Base-by-base conservation (phyloP, 768 basidiomycete genomes). In the Rhodotorula taiwanensis region DNA sequence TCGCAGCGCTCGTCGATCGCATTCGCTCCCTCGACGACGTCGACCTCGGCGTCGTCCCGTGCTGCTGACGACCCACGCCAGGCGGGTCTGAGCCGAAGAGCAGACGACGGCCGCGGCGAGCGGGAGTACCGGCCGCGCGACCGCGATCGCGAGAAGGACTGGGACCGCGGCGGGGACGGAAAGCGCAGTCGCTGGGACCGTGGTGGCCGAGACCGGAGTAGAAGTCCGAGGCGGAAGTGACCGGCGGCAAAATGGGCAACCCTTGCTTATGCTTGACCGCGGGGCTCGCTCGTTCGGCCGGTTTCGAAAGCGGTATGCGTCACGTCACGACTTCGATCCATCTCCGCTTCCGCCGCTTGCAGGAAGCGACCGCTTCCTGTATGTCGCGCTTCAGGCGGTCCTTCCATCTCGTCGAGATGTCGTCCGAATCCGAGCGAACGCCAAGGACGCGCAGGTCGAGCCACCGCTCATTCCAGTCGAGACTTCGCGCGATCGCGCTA, bases 1-100 rank as follows among this genome's bases (percentile, higher is more conserved):
- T 18, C 20, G 20, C 43, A 44, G 71, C 79, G 86, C 18, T 79
- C 76, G 21, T 81, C 82, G 36, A 87, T 90, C 58, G 79, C 81
- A 25, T 89, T 89, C 66, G 79, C 81, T 3, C 73, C 78, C 23
- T 64, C 71, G 2, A 51, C 64, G 18, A 25, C 64, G 18, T 52
- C 59, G 31, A 41, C 48, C 8, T 51, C 49, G 30, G 33, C 30
- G 30, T 51, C 49, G 18, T 30, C 28, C 33, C 28, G 49, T 21
- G 14, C 13, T 5, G 34, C 16, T 3, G 52, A 41, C 42, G 62
- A 39, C 36, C 36, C 36, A 16, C 36, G 36, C 36, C 36, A 39
- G 10, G 36, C 16, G 9, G 36, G 36, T 39, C 36, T 39, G 36
- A 39, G 36, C 36, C 9, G 16, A 16, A 9, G 36, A 16, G 16